phyloP scores from a whole-genome alignment of 371 early-diverging fungal genomes.

The Amoeboaphelidium protococcarum region DNA sequence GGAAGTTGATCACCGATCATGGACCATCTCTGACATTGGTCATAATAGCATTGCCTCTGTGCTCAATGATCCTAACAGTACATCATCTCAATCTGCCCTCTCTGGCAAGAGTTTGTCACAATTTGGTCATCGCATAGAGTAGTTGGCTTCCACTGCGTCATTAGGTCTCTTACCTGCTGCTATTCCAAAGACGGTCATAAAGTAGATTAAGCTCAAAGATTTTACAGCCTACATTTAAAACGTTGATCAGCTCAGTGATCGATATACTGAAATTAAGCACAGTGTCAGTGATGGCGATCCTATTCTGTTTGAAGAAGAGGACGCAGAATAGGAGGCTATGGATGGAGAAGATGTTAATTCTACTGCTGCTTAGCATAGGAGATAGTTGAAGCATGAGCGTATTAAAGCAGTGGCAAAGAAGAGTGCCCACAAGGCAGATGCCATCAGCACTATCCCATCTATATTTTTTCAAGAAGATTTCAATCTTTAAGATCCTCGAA shows the following conservation, averaged over 20 bases:
- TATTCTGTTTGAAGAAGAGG: background rate
- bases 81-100: background rate
- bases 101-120: too few relatives aligned
- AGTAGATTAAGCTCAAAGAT: background rate
- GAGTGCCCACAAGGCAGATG: background rate
- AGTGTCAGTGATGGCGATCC: background rate
- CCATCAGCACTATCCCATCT: constrained; percentile 44
- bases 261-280: background rate
- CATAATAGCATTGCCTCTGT: background rate
- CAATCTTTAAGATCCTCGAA: constrained; percentile 53
- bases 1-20: background rate
- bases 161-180: background rate
- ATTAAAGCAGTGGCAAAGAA: background rate
- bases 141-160: background rate
- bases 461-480: constrained; percentile 62
- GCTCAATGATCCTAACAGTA: background rate
- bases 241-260: background rate
- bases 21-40: background rate
- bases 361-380: background rate
- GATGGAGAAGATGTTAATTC: background rate
- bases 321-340: background rate
- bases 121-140: too few relatives aligned
- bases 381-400: background rate
- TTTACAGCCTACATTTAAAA: background rate
- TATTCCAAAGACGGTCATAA: background rate